Base-by-base conservation (phyloP, 352 stramenopile species). In the Thraustochytrium sp. region DNA sequence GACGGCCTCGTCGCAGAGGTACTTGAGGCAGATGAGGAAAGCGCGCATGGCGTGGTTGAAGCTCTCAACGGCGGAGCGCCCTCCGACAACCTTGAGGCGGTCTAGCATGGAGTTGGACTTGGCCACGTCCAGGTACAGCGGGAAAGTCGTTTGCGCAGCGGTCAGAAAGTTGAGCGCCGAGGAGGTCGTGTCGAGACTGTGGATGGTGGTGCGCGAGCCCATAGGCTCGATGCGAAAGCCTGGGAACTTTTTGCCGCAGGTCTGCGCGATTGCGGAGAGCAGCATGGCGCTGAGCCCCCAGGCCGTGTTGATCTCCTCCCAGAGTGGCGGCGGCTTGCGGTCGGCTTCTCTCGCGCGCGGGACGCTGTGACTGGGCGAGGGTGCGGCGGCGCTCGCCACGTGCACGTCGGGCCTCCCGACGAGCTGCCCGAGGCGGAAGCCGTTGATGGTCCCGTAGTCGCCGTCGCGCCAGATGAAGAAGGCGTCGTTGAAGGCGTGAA, bases 381-480 rank as follows among this genome's bases (percentile, higher is more conserved):
- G 42, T 16, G 42, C 42, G n/a, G n/a, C n/a, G n/a, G n/a, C n/a
- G n/a, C n/a, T n/a, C n/a, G n/a, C n/a, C n/a, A n/a, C n/a, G 49
- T 23, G 18, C 18, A n/a, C n/a, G n/a, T n/a, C n/a, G n/a, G n/a
- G n/a, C n/a, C n/a, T n/a, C n/a, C 65, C 65, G 18, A 80, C 23
- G 4, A 80, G 68, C n/a, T 80, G 68, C 40, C 68, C 68, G 26
- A 80, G 68, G 11, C 68, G 31, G 31, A 63, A 80, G 3, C 46
- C 44, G 76, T 80, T 72, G 37, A 80, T 80, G 46, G 49, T 80
- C 9, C 68, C 68, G 26, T 80, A 80, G 16, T 80, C 44, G 46
- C 53, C 68, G 37, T 80, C 68, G 18, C 68, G 68, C 68, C 68
- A 80, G 38, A 80, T 72, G 51, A 80, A 80, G 38, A 80, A 80